Evolutionary conservation across 139 green algal genomes (phyloP), one percentile per base, ranked within the genome.

Genomic region (Volvox africanus): DNA sequence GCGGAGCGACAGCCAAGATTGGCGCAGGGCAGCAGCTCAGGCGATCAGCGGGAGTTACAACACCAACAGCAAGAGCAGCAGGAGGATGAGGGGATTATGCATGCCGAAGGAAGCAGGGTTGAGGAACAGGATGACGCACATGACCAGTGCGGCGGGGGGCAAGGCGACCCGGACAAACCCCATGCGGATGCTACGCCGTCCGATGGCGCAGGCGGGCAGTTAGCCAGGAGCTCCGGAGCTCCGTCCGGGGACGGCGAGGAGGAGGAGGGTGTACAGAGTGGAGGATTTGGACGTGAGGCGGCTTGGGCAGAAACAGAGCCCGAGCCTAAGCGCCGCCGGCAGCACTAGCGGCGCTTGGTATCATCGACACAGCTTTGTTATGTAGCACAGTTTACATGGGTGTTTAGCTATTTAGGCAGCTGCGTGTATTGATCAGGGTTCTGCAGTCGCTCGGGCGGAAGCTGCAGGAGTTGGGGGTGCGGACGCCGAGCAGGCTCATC

Each of bases 1-100:
- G 80, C 80, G 79, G 44, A 86, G 44, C 37, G 71, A 86, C 90
- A 88, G 78, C 37, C 87, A 65, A 13, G 24, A 18, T 9, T 5
- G 76, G 1, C 28, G 28, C 50, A 30, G 80, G 44, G 0, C 55
- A 30, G 61, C 61, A 76, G 80, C 32, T 61, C 11, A 17, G 24
- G 21, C 17, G 73, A 35, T 33, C 73, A 80, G 75, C 30, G 28
- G n/a, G 75, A 18, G 9, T 17, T 20, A 44, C 78, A 37, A 35
- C 37, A 84, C 6, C 78, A 67, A 36, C 30, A 82, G 76, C 75
- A 80, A 36, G 79, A 36, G 44, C 22, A 69, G 44, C 21, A 71
- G 79, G 36, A 62, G 35, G n/a, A 71, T 79, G 12, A 73, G 36
- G 21, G 33, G 77, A 1, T 20, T 13, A 26, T 13, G 11, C 28